Base-by-base conservation (phyloP, 306 rosid species). In the Castanea crenata region DNA sequence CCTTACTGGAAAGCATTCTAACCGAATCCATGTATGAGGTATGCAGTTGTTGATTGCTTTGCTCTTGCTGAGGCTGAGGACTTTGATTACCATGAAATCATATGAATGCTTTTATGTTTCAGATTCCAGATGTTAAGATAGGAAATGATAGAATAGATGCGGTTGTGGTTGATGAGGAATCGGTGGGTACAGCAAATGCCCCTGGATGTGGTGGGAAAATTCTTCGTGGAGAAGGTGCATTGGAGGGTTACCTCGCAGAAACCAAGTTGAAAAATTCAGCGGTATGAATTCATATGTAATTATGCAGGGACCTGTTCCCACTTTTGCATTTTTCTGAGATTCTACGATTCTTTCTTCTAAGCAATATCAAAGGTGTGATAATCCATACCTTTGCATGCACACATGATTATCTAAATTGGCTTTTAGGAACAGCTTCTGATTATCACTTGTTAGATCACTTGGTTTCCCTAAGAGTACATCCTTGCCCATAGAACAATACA, bases 1-100 rank as follows among this genome's bases (percentile, higher is more conserved):
- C 99, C 63, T 58, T 94, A 71, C 80, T 94, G 34, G 99, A 94
- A 87, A 88, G 71, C 84, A 89, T 89, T 82, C 90, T 94, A 79
- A 92, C 97, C 6, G 97, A 94, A 73, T 90, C 97, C 72, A 94
- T 94, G 99, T 94, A 81, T 74, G 99, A 94, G 97, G 99, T 92
- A 83, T 65, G 79, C 44, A 77, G 63, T 35, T 16, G 46, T 74
- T 15, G 65, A 35, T 70, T 46, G 32, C 62, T 35, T 35, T 68
- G 35, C 52, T 68, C 23, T 68, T 9, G 52, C 4, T 9, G 29
- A 34, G 52, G 52, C 8, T 68, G 72, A 68, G 49, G 29, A 34
- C 52, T 27, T 20, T 41, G 27, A 34, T 63, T 75, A 71, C 65
- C 72, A 16, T 64, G 51, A 73, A 20, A 34, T 56, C 27, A 34